These are phyloP conservation scores for Trypanosoma cruzi DNA, from an alignment of 208 protist genomes.

Conservation along the genomic window DNA sequence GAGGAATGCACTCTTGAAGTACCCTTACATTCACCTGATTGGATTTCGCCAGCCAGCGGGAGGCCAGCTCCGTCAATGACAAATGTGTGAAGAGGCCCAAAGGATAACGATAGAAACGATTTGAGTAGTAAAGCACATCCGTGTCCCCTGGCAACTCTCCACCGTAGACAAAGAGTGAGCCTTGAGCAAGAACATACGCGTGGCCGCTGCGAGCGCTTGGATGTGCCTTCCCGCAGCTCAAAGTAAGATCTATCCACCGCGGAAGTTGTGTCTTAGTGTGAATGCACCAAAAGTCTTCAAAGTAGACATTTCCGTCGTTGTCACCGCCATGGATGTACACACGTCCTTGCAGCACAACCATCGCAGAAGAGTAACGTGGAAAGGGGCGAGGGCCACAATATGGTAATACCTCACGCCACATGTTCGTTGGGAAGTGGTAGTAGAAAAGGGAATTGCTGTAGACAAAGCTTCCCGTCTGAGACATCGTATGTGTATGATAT, in stretches of 20 bases:
- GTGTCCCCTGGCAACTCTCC: conserved; percentile 48
- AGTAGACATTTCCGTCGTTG: conserved; percentile 66
- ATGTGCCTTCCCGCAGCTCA: conserved; percentile 22
- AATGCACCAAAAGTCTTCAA: conserved; percentile 73
- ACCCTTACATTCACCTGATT: conserved; percentile 21
- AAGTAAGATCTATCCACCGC: conserved; percentile 24
- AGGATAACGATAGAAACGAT: conserved; percentile 60
- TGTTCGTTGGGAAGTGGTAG: conserved; percentile 47
- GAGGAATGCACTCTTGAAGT: conserved; percentile 8
- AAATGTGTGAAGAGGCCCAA: conserved; percentile 44
- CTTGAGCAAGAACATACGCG: conserved; percentile 39
- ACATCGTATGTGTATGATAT: conserved; percentile 21
- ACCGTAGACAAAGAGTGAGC: conserved; percentile 72
- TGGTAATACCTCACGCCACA: conserved; percentile 32
- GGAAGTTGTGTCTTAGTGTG: conserved; percentile 19
- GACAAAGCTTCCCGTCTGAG: conserved; percentile 14
- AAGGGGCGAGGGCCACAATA: conserved; percentile 18
- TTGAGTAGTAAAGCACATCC: conserved; percentile 42
- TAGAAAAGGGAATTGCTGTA: conserved; percentile 61
- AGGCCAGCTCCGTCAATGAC: conserved; percentile 45
- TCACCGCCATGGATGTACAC: conserved; percentile 84
- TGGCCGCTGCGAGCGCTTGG: conserved; percentile 69
- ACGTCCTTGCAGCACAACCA: conserved; percentile 47
- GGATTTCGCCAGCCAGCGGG: conserved; percentile 47
- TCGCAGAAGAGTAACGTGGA: conserved; percentile 54